Conservation (phyloP, 257 asterid species). For the Avicennia marina region DNA sequence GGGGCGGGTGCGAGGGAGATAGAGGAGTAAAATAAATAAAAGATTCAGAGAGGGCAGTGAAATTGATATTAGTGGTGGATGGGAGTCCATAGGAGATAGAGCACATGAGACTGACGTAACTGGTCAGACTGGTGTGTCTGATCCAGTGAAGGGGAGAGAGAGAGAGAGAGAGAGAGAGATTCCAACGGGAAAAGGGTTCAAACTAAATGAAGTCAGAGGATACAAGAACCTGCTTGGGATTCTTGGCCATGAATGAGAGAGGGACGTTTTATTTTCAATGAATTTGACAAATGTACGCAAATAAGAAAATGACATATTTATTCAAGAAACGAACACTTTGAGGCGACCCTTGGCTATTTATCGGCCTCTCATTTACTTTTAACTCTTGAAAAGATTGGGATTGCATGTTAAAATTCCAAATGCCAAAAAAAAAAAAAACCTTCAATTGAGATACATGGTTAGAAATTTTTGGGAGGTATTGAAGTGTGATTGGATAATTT, state of each 20-base stretch:
- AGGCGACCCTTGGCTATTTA: no score
- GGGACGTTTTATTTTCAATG: slow-evolving; percentile 19
- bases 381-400: no score
- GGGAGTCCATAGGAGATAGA: slow-evolving; percentile 38
- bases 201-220: slow-evolving; percentile 43
- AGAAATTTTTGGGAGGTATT: no score
- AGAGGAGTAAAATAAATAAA: background rate
- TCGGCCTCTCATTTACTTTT: no score
- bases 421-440: no score
- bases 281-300: no score
- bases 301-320: no score
- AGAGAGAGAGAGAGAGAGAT: slow-evolving; percentile 26
- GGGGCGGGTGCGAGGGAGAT: background rate
- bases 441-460: no score
- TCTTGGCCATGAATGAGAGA: slow-evolving; percentile 35
- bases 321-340: no score
- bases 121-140: slow-evolving; percentile 24
- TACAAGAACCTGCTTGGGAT: slow-evolving; percentile 21
- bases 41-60: slow-evolving; percentile 16
- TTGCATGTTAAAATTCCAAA: no score
- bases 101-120: slow-evolving; percentile 69
- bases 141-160: slow-evolving; percentile 34
- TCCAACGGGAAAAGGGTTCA: slow-evolving; percentile 10
- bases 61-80: slow-evolving; percentile 40
- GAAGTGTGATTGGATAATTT: no score